Evolutionary conservation across 139 green algal genomes (phyloP).

Genomic region (Monoraphidium neglectum): DNA sequence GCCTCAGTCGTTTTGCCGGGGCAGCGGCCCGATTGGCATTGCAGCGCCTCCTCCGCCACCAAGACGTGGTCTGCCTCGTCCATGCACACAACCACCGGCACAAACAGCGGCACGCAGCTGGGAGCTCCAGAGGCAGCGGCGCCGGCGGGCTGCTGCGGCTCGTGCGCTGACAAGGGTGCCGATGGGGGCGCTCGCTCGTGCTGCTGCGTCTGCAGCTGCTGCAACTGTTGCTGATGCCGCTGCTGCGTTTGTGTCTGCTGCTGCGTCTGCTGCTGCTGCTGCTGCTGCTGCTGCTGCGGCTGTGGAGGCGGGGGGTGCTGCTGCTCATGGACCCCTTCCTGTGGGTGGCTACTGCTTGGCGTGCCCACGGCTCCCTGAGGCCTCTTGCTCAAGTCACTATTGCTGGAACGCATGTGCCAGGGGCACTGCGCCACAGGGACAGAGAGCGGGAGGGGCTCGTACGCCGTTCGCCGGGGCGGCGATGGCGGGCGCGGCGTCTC

Average conservation of each 20-base stretch:
- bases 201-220: background rate
- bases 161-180: background rate
- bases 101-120: conserved; percentile 56
- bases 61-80: conserved; percentile 53
- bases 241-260: conserved; percentile 11
- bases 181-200: too few species aligned
- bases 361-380: background rate
- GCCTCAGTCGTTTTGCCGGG: background rate
- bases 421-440: too few species aligned
- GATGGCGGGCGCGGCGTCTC: too few species aligned
- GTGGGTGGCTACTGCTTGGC: conserved; percentile 1
- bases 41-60: conserved; percentile 45
- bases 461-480: too few species aligned
- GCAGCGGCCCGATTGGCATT: background rate
- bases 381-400: too few species aligned
- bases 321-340: background rate
- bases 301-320: background rate
- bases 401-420: too few species aligned
- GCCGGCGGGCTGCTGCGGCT: conserved; percentile 1
- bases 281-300: background rate
- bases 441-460: too few species aligned
- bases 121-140: background rate
- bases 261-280: conserved; percentile 8
- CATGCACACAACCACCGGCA: conserved; percentile 66
- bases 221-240: background rate